Evolutionary conservation across 1,284 basidiomycete genomes (phyloP).

Genomic region (Microbotryomycetes sp.): DNA sequence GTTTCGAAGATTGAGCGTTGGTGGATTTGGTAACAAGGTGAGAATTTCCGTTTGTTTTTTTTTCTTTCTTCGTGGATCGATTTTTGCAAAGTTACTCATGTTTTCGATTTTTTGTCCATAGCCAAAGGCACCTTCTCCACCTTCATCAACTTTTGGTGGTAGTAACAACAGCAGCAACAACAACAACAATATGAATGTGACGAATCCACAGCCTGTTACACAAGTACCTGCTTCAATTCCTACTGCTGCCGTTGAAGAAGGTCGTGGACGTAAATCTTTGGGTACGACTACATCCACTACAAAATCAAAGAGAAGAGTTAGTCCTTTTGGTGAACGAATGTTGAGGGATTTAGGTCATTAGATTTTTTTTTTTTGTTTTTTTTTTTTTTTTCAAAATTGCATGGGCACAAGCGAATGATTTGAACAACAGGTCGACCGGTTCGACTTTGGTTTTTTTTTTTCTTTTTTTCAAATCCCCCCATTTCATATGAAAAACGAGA

Average conservation of each 20-base stretch:
- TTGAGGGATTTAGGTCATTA: conserved; percentile 7
- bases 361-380: too few relatives aligned
- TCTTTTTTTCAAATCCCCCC: too few relatives aligned
- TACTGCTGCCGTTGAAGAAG: not conserved
- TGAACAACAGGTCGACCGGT: too few relatives aligned
- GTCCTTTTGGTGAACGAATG: conserved; percentile 27
- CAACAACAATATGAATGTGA: not conserved
- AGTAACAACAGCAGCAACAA: not conserved
- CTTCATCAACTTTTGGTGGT: conserved; percentile 1
- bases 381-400: too few relatives aligned
- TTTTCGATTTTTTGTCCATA: not conserved
- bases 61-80: not conserved
- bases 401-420: too few relatives aligned
- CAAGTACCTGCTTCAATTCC: conserved; percentile 2
- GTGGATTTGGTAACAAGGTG: conserved; percentile 25
- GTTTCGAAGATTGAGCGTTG: conserved; percentile 25
- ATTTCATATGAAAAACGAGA: too few relatives aligned
- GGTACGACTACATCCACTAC: not conserved
- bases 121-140: conserved; percentile 10
- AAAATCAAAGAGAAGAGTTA: conserved; percentile 17
- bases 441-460: too few relatives aligned
- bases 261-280: not conserved
- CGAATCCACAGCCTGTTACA: not conserved
- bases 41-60: too few relatives aligned
- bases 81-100: not conserved